Conservation (phyloP, 2,329 filamentous ascomycete species). For the Gliomastix tumulicola region DNA sequence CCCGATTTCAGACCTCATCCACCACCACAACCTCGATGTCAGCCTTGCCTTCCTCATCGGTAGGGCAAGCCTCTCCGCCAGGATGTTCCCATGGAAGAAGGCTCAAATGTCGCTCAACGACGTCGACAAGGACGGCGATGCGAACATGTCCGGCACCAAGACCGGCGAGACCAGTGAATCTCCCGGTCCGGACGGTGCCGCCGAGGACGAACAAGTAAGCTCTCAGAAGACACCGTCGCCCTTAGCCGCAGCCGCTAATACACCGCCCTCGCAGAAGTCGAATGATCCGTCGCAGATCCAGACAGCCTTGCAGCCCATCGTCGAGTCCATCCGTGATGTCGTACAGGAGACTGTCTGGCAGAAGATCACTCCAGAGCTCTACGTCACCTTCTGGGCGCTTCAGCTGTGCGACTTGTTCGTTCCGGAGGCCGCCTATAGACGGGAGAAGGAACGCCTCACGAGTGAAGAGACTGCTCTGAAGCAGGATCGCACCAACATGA, state of each 20-base stretch:
- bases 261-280: slow-evolving; percentile 19
- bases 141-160: slow-evolving; percentile 37
- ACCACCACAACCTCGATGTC: slow-evolving; percentile 72
- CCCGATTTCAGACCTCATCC: slow-evolving; percentile 64
- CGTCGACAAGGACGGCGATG: slow-evolving; percentile 48
- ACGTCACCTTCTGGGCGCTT: slow-evolving; percentile 87
- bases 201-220: neutral
- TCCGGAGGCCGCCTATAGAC: slow-evolving; percentile 69
- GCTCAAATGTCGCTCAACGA: slow-evolving; percentile 9
- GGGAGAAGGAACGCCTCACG: slow-evolving; percentile 63
- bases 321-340: slow-evolving; percentile 63
- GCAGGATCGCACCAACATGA: slow-evolving; percentile 67
- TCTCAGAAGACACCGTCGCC: too few species aligned
- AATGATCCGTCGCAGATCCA: slow-evolving; percentile 23
- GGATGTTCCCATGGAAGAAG: slow-evolving; percentile 39
- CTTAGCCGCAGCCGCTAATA: too few species aligned
- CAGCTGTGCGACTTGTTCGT: slow-evolving; percentile 75
- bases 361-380: slow-evolving; percentile 73
- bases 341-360: slow-evolving; percentile 59
- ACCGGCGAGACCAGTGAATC: slow-evolving; percentile 7
- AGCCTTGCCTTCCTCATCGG: slow-evolving; percentile 80
- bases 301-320: slow-evolving; percentile 57
- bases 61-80: slow-evolving; percentile 64
- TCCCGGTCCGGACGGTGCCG: neutral
- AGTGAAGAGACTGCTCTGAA: slow-evolving; percentile 61